A percentile compares a stretch with the other conserved stretches of the same genome.
Evolutionary conservation across 1,139 yeast species (phyloP).

Genomic region (Suhomyces bokatorum): DNA sequence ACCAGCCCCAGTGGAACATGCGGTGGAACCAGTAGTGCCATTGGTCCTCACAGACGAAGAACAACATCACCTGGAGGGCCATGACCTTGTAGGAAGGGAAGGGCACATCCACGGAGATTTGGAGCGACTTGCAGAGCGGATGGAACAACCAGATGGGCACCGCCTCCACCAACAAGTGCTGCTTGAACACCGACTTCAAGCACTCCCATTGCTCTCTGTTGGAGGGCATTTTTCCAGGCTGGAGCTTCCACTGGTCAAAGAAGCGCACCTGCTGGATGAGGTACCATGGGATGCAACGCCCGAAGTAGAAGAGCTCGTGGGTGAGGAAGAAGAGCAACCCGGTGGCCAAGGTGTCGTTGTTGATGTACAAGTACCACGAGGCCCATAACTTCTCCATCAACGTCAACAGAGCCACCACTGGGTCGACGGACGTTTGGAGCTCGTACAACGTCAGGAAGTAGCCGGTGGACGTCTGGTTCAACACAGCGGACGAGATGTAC

Average conservation of each 20-base stretch:
- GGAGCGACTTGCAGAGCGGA: conserved; percentile 76
- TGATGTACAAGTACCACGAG: conserved; percentile 69
- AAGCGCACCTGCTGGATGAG: conserved; percentile 74
- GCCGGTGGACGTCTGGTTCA: conserved; percentile 2
- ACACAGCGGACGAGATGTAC: conserved; percentile 3
- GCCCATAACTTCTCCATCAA: conserved; percentile 72
- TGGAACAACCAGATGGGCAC: conserved; percentile 96
- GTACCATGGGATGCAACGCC: conserved; percentile 83
- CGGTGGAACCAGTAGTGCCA: conserved; percentile 98
- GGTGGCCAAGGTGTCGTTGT: conserved; percentile 79
- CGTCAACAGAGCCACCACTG: conserved; percentile 20
- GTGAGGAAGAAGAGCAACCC: conserved; percentile 72
- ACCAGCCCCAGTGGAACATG: conserved; percentile 77
- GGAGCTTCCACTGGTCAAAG: conserved; percentile 78
- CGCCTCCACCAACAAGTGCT: conserved; percentile 90
- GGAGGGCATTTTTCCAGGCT: conserved; percentile 75
- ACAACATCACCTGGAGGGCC: conserved; percentile 63
- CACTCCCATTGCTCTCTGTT: conserved; percentile 90
- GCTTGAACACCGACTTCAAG: conserved; percentile 74
- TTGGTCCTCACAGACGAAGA: conserved; percentile 84
- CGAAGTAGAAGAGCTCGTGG: conserved; percentile 82
- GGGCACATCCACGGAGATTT: conserved; percentile 76
- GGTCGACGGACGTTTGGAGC: conserved; percentile 5
- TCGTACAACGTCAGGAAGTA: conserved; percentile 4
- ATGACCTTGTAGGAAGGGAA: conserved; percentile 68